Percentiles rank a stretch among this genome's conserved stretches.
phyloP scores from a whole-genome alignment of 495 filamentous ascomycete genomes.

The Astrothelium macrocarpum region DNA sequence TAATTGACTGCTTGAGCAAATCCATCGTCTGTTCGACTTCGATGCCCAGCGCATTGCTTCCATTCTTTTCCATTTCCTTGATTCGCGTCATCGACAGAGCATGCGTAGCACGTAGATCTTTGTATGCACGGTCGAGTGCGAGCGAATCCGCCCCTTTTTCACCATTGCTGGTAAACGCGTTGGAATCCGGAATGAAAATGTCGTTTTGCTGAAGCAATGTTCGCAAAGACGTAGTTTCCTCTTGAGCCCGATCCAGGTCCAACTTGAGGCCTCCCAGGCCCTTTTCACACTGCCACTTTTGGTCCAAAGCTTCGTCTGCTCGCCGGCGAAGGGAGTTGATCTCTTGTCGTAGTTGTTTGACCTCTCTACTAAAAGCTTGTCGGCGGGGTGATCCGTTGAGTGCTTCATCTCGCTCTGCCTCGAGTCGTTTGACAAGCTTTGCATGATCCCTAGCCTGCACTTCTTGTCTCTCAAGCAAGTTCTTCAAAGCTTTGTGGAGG shows the following conservation, averaged over 20 bases:
- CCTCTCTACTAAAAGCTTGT: constrained; percentile 73
- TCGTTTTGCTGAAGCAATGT: constrained; percentile 79
- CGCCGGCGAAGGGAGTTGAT: constrained; percentile 75
- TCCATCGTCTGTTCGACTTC: constrained; percentile 50
- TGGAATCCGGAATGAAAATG: constrained; percentile 52
- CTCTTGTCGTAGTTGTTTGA: constrained; percentile 67
- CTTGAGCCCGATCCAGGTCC: constrained; percentile 91
- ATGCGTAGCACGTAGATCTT: constrained; percentile 60
- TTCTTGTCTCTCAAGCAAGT: constrained; percentile 77
- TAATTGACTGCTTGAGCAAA: constrained; percentile 53
- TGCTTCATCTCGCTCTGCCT: constrained; percentile 68
- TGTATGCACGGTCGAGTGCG: constrained; percentile 68
- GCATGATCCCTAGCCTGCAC: constrained; percentile 69
- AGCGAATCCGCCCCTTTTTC: constrained; percentile 45
- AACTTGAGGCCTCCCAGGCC: constrained; percentile 86
- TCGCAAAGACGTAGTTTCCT: constrained; percentile 76
- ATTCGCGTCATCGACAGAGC: constrained; percentile 45
- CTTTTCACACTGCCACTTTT: constrained; percentile 95
- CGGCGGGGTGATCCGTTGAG: constrained; percentile 59
- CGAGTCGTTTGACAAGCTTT: constrained; percentile 64
- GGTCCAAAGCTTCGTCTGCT: constrained; percentile 90
- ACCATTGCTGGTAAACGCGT: background rate
- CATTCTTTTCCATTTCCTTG: constrained; percentile 41
- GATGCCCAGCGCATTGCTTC: constrained; percentile 28
- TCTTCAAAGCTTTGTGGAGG: constrained; percentile 73